A percentile compares a stretch with the other conserved stretches of the same genome.
phyloP scores from a whole-genome alignment of 2,329 filamentous ascomycete genomes.

The Rutstroemia sp. region DNA sequence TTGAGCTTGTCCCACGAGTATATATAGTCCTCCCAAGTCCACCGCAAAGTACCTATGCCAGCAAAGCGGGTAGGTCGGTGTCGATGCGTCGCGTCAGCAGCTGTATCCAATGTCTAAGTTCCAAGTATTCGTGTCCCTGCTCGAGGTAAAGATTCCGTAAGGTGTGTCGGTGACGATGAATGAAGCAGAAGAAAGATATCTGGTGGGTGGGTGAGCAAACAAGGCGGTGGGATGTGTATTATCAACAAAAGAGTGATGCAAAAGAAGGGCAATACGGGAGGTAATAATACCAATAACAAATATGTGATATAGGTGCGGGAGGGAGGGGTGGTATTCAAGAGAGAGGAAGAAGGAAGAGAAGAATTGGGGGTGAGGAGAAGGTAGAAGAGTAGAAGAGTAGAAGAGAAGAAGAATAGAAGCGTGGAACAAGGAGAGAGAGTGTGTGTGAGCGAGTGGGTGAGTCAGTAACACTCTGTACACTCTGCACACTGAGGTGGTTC shows the following conservation, averaged over 20 bases:
- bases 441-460: background rate
- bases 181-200: background rate
- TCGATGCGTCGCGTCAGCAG: conserved; percentile 4
- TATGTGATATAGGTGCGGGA: background rate
- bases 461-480: background rate
- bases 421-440: background rate
- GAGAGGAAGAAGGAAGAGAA: no score
- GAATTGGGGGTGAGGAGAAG: no score
- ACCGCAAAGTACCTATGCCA: background rate
- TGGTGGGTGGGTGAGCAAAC: no score
- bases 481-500: no score
- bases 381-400: no score
- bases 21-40: background rate
- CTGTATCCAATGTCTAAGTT: conserved; percentile 4
- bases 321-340: no score
- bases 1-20: background rate
- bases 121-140: conserved; percentile 3
- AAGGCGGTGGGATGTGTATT: background rate
- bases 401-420: background rate
- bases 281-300: background rate
- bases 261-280: background rate
- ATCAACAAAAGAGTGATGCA: background rate
- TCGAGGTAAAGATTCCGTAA: conserved; percentile 3
- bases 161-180: background rate
- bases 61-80: conserved; percentile 1